Conservation (phyloP, 2,329 filamentous ascomycete genomes). For the Colletotrichum theobromicola region DNA sequence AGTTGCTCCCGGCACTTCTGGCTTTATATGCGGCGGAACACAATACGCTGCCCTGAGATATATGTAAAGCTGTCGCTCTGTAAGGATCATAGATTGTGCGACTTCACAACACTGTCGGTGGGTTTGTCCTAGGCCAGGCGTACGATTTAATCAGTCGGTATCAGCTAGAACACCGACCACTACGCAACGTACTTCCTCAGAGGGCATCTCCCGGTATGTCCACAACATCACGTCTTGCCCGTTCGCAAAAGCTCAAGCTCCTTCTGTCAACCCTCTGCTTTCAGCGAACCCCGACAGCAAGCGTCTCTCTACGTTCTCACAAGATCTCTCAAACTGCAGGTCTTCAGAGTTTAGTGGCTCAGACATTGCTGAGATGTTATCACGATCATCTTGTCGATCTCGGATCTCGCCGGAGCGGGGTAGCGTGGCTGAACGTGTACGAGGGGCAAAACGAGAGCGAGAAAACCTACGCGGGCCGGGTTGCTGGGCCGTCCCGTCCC, state of each 20-base stretch:
- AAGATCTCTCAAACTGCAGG: fast-evolving
- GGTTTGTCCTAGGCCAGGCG: too few species aligned
- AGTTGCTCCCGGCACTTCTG: neutral
- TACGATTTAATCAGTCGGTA: too few species aligned
- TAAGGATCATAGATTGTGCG: too few species aligned
- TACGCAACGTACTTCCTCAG: too few species aligned
- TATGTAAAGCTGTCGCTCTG: too few species aligned
- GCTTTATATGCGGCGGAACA: too few species aligned
- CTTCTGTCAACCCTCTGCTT: neutral
- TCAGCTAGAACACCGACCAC: too few species aligned
- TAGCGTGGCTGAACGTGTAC: neutral
- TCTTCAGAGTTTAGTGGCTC: neutral
- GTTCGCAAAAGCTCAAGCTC: neutral
- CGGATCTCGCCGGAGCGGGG: neutral
- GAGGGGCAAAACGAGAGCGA: too few species aligned
- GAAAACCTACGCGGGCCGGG: neutral
- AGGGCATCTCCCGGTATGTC: too few species aligned
- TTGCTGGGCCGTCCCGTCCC: neutral
- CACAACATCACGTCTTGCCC: fast-evolving
- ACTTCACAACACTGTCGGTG: too few species aligned
- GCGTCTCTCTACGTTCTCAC: neutral
- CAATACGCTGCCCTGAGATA: too few species aligned
- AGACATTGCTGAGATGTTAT: neutral
- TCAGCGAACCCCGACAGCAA: neutral
- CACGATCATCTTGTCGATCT: neutral